A percentile compares a stretch with the other conserved stretches of the same genome.
Conservation (phyloP, 73 alveolate species). For the Durusdinium trenchii region DNA sequence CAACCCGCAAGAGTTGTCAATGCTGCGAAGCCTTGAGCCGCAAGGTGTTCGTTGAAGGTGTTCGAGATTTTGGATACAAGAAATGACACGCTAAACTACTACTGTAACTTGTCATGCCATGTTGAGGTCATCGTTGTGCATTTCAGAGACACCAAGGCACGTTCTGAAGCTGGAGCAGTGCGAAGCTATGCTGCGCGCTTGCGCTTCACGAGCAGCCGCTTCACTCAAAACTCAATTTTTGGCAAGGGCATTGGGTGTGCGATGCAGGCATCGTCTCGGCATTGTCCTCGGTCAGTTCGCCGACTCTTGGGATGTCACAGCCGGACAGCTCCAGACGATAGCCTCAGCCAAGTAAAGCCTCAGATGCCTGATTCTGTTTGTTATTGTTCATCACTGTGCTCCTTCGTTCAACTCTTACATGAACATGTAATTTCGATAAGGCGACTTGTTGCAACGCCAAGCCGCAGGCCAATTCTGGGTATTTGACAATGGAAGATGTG, state of each 20-base stretch:
- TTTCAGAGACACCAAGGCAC: too few species aligned
- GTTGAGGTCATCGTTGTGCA: too few species aligned
- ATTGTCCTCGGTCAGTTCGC: not conserved
- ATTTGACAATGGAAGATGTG: not conserved
- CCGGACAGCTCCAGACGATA: not conserved
- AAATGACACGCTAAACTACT: too few species aligned
- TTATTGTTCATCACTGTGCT: not conserved
- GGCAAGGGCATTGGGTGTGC: not conserved
- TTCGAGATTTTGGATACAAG: too few species aligned
- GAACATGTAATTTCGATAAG: not conserved
- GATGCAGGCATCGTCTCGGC: not conserved
- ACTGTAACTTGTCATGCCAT: too few species aligned
- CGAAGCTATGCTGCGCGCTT: constrained; percentile 5
- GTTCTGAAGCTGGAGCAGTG: constrained; percentile 11
- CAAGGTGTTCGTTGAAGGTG: too few species aligned
- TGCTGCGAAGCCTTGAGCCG: too few species aligned
- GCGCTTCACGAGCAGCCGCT: constrained; percentile 19
- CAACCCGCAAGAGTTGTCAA: too few species aligned
- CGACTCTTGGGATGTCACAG: too few species aligned
- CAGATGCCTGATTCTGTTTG: not conserved
- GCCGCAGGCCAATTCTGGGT: not conserved
- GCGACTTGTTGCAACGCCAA: too few species aligned
- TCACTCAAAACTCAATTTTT: not conserved
- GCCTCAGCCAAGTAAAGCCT: not conserved
- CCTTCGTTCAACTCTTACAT: not conserved